Conservation (phyloP, 441 rosid genomes). For the Aleurites moluccanus region DNA sequence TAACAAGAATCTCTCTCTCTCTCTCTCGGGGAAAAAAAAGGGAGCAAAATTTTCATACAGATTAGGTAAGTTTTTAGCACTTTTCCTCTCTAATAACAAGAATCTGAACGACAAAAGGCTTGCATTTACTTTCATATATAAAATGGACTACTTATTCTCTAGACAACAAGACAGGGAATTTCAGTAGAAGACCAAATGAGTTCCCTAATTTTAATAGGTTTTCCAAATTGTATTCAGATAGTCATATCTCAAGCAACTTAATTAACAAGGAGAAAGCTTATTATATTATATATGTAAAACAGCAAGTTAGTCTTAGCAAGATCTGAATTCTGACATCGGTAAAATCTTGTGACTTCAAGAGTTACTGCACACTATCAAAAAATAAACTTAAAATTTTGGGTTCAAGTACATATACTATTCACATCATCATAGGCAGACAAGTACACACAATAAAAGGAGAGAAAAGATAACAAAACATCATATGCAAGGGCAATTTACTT, state of each 20-base stretch:
- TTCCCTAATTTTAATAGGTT: background rate
- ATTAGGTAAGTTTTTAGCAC: no score
- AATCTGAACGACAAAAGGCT: background rate
- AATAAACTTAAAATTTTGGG: background rate
- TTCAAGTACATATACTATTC: background rate
- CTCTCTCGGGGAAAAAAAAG: no score
- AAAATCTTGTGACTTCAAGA: background rate
- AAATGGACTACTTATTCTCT: no score
- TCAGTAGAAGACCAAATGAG: background rate
- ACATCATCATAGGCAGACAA: background rate
- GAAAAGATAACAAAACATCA: background rate
- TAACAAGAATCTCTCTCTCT: no score
- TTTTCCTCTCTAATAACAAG: background rate
- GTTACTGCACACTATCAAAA: background rate
- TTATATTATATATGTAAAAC: background rate
- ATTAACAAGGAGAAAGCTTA: background rate
- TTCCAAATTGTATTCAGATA: background rate
- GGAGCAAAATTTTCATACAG: no score
- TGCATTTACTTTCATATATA: no score
- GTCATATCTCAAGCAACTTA: background rate
- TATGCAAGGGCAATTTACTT: constrained; percentile 30
- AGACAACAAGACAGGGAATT: background rate
- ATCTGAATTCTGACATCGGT: background rate
- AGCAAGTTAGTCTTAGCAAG: background rate
- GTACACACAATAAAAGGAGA: background rate